Evolutionary conservation across 2,329 filamentous ascomycete species (phyloP).

Genomic region (Diaporthe capsici): DNA sequence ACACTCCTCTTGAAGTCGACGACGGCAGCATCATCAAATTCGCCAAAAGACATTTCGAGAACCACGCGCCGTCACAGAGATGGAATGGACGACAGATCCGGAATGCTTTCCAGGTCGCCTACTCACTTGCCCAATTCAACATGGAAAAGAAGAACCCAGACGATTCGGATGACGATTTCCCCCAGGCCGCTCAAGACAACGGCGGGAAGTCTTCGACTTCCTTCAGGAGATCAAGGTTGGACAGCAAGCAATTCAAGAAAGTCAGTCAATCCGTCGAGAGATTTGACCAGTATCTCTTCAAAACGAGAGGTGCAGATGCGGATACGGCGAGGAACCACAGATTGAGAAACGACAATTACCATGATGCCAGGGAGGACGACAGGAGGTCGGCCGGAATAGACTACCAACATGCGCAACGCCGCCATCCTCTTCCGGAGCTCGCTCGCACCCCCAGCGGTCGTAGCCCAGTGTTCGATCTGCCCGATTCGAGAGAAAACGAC

Average conservation of each 20-base stretch:
- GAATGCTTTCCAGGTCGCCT: constrained; percentile 34
- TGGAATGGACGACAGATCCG: constrained; percentile 39
- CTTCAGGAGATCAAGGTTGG: background rate
- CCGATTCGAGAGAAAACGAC: background rate
- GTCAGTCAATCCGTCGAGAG: constrained; percentile 24
- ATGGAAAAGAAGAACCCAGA: background rate
- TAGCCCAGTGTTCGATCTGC: too few species aligned
- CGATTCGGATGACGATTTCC: background rate
- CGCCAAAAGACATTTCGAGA: background rate
- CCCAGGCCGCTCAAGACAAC: too few species aligned
- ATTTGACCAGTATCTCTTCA: constrained; percentile 32
- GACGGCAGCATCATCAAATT: constrained; percentile 9
- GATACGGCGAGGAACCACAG: background rate
- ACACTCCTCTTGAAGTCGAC: background rate
- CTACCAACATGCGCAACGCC: background rate
- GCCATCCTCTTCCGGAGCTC: background rate
- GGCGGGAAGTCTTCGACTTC: background rate
- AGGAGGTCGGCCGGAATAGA: background rate
- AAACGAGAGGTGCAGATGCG: constrained; percentile 27
- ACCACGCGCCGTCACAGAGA: background rate
- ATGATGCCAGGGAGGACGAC: background rate
- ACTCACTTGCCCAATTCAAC: constrained; percentile 35
- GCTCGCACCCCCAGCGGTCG: background rate
- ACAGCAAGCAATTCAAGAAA: constrained; percentile 20
- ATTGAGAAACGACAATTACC: constrained; percentile 15